Evolutionary conservation across 192 early-diverging fungal species (phyloP), one percentile per base, ranked within the genome.

Genomic region (Powellomyces hirtus): DNA sequence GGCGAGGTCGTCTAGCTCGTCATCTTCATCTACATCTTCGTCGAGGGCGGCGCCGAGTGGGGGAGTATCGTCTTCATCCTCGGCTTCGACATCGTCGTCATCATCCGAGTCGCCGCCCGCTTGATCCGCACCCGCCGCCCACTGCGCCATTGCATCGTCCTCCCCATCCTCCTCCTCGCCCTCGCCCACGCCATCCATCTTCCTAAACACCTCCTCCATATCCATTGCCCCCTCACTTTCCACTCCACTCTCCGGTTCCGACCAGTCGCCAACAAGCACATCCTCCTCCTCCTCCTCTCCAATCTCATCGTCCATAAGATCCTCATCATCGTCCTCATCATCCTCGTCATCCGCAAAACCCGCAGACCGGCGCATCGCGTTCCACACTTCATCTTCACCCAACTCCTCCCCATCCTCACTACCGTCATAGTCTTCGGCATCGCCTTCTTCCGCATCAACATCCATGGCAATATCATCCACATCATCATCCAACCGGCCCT

Each of bases 311-410:
- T 53, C 61, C 20, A 75, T 76, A 10, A 79, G 83, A 33, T 86
- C 85, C 10, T 73, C 71, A 0, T 73, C 77, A 24, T 70, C 66
- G 42, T 62, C 74, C 10, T 72, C 75, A 37, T 73, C 71, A 68
- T 78, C 77, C 20, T 63, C 70, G 11, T 78, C 77, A 13, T 74
- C 75, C 1, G 44, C 75, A 26, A 84, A 75, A 0, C 77, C 77
- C 24, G 42, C 52, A 35, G 82, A 85, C 31, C 75, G 68, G 38
- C 84, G 83, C 91, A 98, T 98, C 7, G 93, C 95, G 29, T 84
- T 70, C 92, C 92, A 94, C 29, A 94, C 82, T 77, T 94, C 91
- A 26, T 94, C 95, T 57, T 97, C 95, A 27, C 81, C 88, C 45
- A 87, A 31, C 38, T 85, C 85, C 31, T 81, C 78, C 11, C 70